Evolutionary conservation across 768 basidiomycete species (phyloP).

Genomic region (Suillus ampliporus): DNA sequence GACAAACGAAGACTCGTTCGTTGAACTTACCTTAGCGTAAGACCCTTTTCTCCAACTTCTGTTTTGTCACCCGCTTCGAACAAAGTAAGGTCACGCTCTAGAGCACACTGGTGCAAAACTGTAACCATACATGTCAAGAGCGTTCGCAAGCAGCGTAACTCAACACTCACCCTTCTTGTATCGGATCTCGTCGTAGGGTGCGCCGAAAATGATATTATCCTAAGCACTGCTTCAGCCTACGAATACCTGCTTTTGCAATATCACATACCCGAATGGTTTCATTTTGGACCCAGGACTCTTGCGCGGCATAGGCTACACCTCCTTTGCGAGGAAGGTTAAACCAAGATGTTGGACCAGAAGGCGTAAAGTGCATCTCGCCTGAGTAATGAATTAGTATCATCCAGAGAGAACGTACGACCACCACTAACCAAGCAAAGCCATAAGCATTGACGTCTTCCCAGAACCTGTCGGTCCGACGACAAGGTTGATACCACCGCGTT

Average conservation of each 20-base stretch:
- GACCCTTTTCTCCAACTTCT: constrained; percentile 75
- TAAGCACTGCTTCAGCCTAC: constrained; percentile 20
- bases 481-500: constrained; percentile 56
- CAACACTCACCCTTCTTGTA: constrained; percentile 45
- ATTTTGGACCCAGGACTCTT: constrained; percentile 88
- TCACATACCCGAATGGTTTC: constrained; percentile 65
- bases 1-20: background rate
- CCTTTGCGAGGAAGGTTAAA: constrained; percentile 69
- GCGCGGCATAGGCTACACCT: constrained; percentile 81
- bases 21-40: constrained; percentile 49
- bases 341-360: constrained; percentile 58
- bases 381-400: background rate
- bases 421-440: constrained; percentile 57
- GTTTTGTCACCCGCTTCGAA: constrained; percentile 68
- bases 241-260: background rate
- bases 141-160: background rate
- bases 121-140: constrained; percentile 7
- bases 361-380: constrained; percentile 68
- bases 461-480: constrained; percentile 64
- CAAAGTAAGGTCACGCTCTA: constrained; percentile 49
- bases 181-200: constrained; percentile 45
- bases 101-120: constrained; percentile 46
- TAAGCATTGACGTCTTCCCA: constrained; percentile 69
- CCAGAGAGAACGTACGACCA: background rate
- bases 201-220: constrained; percentile 54